Base-by-base conservation (phyloP, 2,329 filamentous ascomycete species). In the Stemphylium lycopersici region DNA sequence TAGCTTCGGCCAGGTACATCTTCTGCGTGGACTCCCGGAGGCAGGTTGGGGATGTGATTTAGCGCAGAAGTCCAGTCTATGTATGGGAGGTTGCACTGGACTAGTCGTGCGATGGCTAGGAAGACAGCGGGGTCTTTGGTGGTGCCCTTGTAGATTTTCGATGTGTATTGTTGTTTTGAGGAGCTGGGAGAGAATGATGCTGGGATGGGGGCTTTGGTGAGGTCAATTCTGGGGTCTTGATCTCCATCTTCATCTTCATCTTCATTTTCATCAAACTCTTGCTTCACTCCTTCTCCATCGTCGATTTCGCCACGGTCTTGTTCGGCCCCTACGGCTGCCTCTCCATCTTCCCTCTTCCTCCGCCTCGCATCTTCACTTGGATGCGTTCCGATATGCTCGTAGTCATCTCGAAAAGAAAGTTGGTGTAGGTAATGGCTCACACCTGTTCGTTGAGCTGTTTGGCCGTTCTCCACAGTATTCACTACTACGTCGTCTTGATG, bases 21-120 rank as follows among this genome's bases (percentile, higher is more conserved):
- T 18, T 52, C 49, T 8, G 48, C 18, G 24, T 62, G 42, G 4
- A 45, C 43, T 0, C 36, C 15, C 4, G 41, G 53, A 7, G 5
- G 3, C 7, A 63, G 26, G 32, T 69, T 70, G 0, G 63, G 67
- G 4, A 70, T 36, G 48, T 69, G 62, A 13, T 59, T 52, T 0
- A 63, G 29, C 1, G 59, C 63, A 1, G 56, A 65, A 29, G 39
- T 13, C 50, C 68, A 61, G 45, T 66, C 50, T 8, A 66, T 43
- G 36, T 44, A 52, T 0, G 65, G 61, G 0, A 65, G 39, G 36
- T 70, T 68, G 12, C 33, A 47, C 15, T 63, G 44, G 8, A 63
- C 67, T 32, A 71, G 43, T n/a, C 50, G 56, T 3, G 61, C 38
- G 18, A 70, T 66, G 4, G 66, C 56, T 26, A 69, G 56, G 40